Base-by-base conservation (phyloP, 148 eudicot species). In the Rhododendron molle region DNA sequence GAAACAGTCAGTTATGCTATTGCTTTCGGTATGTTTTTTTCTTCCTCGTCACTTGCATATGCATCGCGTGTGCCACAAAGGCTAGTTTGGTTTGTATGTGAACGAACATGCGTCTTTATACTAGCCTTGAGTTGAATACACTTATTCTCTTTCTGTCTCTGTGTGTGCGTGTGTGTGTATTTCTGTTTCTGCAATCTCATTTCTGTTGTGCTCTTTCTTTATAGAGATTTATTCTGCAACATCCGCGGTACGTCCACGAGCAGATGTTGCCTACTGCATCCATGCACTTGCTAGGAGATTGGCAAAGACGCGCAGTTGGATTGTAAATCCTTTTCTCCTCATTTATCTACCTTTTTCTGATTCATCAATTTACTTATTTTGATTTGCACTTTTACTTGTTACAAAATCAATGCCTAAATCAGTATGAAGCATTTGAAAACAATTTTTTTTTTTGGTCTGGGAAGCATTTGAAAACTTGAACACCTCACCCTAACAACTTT, bases 231-330 rank as follows among this genome's bases (percentile, higher is more conserved):
- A 93, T 87, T 90, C 92, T 52, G 98, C 98, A 43, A 94, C 96
- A 26, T 93, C 98, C 23, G 91, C 90, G 54, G 92, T 90, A 52
- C 86, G 95, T 1, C 95, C 98, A 67, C 89, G 98, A 86, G 98
- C 98, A 78, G 99, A 97, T 72, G 97, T 97, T 34, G 98, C 94
- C 83, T 97, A 97, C 73, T 97, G 98, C 91, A 95, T 97, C 86
- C 96, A 94, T 89, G 98, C 98, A 81, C 95, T 97, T 78, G 90
- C 96, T 7, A 91, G 95, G 86, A 90, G 99, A 90, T 90, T 97
- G 90, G 87, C 92, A 85, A 97, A 94, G 93, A 97, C 99, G 40
- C 90, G 91, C n/a, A 97, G 88, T 85, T 97, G 99, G 99, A 95
- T 95, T 84, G 99, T 97, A 95, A 91, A 47, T 44, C 81, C 81